Percentiles rank a stretch among this genome's conserved stretches.
These are phyloP conservation scores for Pneumocystis canis DNA, from an alignment of 1,139 yeast species.

Conservation along the genomic window DNA sequence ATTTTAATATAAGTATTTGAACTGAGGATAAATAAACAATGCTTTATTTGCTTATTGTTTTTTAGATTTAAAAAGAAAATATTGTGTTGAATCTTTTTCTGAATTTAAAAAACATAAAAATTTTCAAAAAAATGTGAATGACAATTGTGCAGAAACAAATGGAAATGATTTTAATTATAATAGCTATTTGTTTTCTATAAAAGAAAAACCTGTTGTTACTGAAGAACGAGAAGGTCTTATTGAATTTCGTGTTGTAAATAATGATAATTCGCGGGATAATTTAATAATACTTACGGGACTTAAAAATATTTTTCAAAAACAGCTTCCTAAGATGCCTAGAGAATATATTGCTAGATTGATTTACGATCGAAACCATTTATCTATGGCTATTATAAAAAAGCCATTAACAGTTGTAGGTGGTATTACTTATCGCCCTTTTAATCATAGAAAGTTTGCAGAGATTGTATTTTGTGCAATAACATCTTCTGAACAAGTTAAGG, in stretches of 20 bases:
- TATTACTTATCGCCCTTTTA: slow-evolving; percentile 87
- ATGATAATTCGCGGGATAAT: slow-evolving; percentile 76
- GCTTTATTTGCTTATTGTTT: not conserved
- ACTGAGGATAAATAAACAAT: not conserved
- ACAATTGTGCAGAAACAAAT: slow-evolving; percentile 16
- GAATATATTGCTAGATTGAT: slow-evolving; percentile 91
- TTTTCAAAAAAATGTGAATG: slow-evolving; percentile 13
- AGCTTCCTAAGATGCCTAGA: slow-evolving; percentile 95
- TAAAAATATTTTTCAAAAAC: slow-evolving; percentile 91
- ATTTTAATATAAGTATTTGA: slow-evolving; percentile 2
- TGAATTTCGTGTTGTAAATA: slow-evolving; percentile 89
- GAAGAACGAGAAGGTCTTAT: slow-evolving; percentile 86
- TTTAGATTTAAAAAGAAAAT: slow-evolving; percentile 23
- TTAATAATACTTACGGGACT: slow-evolving; percentile 86
- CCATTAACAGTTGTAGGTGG: slow-evolving; percentile 97
- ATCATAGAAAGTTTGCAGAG: slow-evolving; percentile 82
- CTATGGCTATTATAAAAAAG: slow-evolving; percentile 78
- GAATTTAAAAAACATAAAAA: slow-evolving; percentile 20
- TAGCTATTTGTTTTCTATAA: slow-evolving; percentile 23
- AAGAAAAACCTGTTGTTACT: slow-evolving; percentile 83
- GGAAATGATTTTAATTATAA: slow-evolving; percentile 21
- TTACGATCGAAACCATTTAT: slow-evolving; percentile 82
- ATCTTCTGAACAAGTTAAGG: slow-evolving; percentile 78
- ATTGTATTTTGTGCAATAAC: slow-evolving; percentile 96
- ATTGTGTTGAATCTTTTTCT: slow-evolving; percentile 21